These are phyloP conservation scores for Arxiozyma telluris DNA, from an alignment of 1,139 yeast species.

Conservation along the genomic window DNA sequence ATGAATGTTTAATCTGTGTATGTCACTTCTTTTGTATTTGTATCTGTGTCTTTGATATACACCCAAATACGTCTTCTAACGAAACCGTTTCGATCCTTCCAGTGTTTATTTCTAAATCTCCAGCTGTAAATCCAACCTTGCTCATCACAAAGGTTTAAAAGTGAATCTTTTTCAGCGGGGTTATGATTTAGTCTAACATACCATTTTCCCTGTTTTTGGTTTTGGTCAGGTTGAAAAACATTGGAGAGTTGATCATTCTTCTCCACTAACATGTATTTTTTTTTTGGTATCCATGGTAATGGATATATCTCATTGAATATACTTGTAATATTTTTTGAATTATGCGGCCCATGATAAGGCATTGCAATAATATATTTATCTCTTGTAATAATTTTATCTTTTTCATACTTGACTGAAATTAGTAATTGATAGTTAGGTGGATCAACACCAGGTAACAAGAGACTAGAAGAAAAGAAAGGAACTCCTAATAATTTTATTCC, in stretches of 20 bases:
- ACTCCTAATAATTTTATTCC: slow-evolving; percentile 47
- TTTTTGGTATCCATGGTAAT: slow-evolving; percentile 5
- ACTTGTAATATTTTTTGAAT: slow-evolving; percentile 9
- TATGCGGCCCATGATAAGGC: neutral
- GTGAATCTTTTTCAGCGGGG: neutral
- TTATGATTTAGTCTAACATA: slow-evolving; percentile 44
- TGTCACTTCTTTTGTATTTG: neutral
- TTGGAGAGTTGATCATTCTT: neutral
- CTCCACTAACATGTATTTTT: neutral
- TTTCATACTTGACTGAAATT: slow-evolving; percentile 26
- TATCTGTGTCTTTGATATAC: slow-evolving; percentile 26
- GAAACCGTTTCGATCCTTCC: slow-evolving; percentile 54
- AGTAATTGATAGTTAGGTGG: slow-evolving; percentile 39
- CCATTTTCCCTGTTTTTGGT: slow-evolving; percentile 44
- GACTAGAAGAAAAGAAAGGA: slow-evolving; percentile 41
- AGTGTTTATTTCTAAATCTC: slow-evolving; percentile 39
- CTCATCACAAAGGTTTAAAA: slow-evolving; percentile 40
- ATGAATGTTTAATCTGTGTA: neutral
- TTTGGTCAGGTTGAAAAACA: neutral
- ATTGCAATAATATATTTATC: neutral
- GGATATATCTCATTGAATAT: slow-evolving; percentile 19
- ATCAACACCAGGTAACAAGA: slow-evolving; percentile 38
- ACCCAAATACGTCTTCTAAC: slow-evolving; percentile 59
- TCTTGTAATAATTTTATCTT: neutral
- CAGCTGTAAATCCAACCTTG: slow-evolving; percentile 64